Base-by-base conservation (phyloP, 164 flowering plant species). In the Liquidambar formosana region DNA sequence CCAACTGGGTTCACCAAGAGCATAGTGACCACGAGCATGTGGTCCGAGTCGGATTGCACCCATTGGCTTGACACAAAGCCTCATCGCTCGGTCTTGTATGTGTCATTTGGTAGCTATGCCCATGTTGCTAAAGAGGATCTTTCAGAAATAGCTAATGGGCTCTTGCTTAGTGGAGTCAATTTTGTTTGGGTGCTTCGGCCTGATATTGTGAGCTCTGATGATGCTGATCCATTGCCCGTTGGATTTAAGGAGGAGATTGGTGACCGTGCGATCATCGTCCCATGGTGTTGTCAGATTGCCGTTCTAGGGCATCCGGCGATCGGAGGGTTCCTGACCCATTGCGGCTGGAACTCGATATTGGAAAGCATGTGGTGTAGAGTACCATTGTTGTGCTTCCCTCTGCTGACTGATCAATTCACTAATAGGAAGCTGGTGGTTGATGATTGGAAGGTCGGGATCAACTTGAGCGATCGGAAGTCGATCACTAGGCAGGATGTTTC, bases 61-160 rank as follows among this genome's bases (percentile, higher is more conserved):
- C 69, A 80, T 0, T 93, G 97, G 98, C 94, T 91, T 60, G 68
- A 85, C 75, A 10, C 69, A 5, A 80, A 79, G 77, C 91, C 92
- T 1, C 51, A 59, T 11, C 82, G 88, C 2, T 88, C 98, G 0
- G 97, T 93, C 26, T 47, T 93, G 62, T 93, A 91, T 51, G 78
- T 88, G 22, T 91, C 98, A 0, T 91, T 93, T 45, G 97, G 98
- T 8, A 91, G 96, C 81, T 86, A 87, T 67, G 97, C 92, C 8
- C 92, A 85, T 67, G 73, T 85, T n/a, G 70, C 69, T 10, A 80
- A 82, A 53, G 21, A 63, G 9, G 92, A 85, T 44, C 70, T 88
- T 6, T 38, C 23, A 2, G 96, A 88, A 70, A 82, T 93, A n/a
- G 95, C 96, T 1, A 43, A 77, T 41, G 97, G 98, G 46, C 75